Conservation (phyloP, 345 rosid genomes). For the Viola odorata region DNA sequence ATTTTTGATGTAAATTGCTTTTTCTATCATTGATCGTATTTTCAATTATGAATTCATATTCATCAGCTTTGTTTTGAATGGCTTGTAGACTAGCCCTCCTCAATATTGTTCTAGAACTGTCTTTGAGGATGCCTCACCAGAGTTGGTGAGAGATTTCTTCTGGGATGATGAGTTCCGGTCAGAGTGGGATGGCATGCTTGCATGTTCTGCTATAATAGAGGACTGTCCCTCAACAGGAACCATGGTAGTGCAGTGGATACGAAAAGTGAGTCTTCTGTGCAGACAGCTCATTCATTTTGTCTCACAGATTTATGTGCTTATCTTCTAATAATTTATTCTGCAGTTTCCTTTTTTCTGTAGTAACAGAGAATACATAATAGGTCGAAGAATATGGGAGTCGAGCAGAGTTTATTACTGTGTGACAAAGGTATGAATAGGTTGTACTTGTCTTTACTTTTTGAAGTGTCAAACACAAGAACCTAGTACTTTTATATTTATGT, state of each 20-base stretch:
- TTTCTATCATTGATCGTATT: not conserved
- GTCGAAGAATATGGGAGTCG: constrained; percentile 71
- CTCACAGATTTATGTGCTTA: constrained; percentile 6
- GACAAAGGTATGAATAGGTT: constrained; percentile 55
- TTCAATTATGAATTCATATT: not conserved
- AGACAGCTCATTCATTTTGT: not conserved
- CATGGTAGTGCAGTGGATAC: constrained; percentile 78
- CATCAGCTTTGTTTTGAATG: not conserved
- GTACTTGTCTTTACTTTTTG: too few species aligned
- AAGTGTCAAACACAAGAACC: too few species aligned
- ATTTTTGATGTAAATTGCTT: not conserved
- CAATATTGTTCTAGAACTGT: constrained; percentile 59
- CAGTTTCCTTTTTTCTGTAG: constrained; percentile 86
- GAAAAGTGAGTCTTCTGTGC: constrained; percentile 41
- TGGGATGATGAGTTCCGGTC: constrained; percentile 67
- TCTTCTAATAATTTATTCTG: constrained; percentile 10
- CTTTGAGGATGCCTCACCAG: constrained; percentile 65
- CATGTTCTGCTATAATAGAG: constrained; percentile 39
- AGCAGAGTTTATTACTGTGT: constrained; percentile 61
- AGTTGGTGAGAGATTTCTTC: constrained; percentile 65
- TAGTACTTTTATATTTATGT: too few species aligned
- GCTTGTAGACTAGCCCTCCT: constrained; percentile 59
- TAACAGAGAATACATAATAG: constrained; percentile 78
- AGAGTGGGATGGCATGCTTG: constrained; percentile 83
- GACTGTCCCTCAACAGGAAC: constrained; percentile 60